A percentile compares a stretch with the other conserved stretches of the same genome.
These are phyloP conservation scores for Leccinum rimulosum DNA, from an alignment of 768 basidiomycete genomes.

Conservation along the genomic window DNA sequence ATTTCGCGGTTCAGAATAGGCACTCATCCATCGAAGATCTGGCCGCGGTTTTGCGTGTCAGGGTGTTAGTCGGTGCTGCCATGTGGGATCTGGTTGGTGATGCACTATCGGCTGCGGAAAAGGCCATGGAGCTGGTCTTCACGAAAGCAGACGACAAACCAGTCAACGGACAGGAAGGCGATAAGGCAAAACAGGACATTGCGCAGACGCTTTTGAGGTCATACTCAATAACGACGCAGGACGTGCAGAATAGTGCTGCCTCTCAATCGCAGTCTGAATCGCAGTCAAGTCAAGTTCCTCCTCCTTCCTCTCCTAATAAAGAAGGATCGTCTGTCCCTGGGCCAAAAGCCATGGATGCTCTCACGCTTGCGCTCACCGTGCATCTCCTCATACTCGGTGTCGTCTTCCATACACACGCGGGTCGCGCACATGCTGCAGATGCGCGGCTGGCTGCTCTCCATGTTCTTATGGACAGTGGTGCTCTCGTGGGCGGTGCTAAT, in stretches of 20 bases:
- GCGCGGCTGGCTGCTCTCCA: conserved; percentile 58
- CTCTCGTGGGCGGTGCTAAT: conserved; percentile 35
- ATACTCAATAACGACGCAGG: conserved; percentile 28
- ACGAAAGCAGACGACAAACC: conserved; percentile 9
- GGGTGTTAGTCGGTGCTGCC: conserved; percentile 51
- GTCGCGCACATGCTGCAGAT: conserved; percentile 46
- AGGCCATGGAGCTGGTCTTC: conserved; percentile 42
- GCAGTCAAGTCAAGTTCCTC: conserved; percentile 7
- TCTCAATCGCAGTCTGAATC: conserved; percentile 20
- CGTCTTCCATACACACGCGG: conserved; percentile 59
- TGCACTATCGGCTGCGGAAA: conserved; percentile 50
- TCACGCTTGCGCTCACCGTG: conserved; percentile 43
- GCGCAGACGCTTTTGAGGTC: conserved; percentile 25
- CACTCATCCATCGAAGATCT: conserved; percentile 50
- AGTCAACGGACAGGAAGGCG: neutral
- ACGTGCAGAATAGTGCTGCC: conserved; percentile 23
- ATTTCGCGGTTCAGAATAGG: conserved; percentile 27
- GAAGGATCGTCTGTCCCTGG: conserved; percentile 1
- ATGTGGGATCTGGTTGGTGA: conserved; percentile 52
- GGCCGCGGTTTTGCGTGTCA: conserved; percentile 53
- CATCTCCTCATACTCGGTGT: conserved; percentile 64
- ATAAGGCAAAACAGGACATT: conserved; percentile 12
- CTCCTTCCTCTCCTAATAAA: conserved; percentile 4
- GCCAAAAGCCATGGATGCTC: conserved; percentile 27
- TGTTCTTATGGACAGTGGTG: conserved; percentile 61